These are phyloP conservation scores for Claviceps cyperi DNA, from an alignment of 2,329 filamentous ascomycete genomes.

Conservation along the genomic window DNA sequence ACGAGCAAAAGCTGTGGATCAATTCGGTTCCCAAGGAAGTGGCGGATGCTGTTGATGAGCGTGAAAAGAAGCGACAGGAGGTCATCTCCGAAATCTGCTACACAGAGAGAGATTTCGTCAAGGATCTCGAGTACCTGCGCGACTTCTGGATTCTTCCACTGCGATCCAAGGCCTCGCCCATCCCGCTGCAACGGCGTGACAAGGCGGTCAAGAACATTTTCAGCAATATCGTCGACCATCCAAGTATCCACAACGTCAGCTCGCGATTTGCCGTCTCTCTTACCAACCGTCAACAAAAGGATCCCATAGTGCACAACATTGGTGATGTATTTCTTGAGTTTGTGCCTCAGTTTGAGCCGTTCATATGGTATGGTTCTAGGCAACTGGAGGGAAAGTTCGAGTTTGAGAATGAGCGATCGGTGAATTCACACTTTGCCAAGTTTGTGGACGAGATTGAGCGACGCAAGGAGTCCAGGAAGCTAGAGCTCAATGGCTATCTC, in stretches of 20 bases:
- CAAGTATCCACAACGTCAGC: conserved; percentile 77
- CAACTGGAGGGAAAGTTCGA: conserved; percentile 96
- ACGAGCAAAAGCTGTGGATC: conserved; percentile 98
- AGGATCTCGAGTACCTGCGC: conserved; percentile 90
- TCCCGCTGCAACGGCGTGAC: conserved; percentile 75
- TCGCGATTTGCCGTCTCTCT: conserved; percentile 76
- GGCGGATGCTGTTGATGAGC: conserved; percentile 75
- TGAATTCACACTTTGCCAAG: conserved; percentile 70
- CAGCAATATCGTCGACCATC: conserved; percentile 77
- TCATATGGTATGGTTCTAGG: conserved; percentile 90
- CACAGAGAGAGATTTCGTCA: conserved; percentile 96
- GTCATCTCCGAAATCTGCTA: conserved; percentile 98
- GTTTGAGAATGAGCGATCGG: conserved; percentile 87
- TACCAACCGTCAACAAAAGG: conserved; percentile 80
- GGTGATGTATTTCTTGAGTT: conserved; percentile 92
- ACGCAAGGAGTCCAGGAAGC: conserved; percentile 87
- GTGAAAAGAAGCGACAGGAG: conserved; percentile 94
- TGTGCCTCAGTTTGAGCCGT: conserved; percentile 84
- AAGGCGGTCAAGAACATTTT: conserved; percentile 91
- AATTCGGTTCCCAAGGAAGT: conserved; percentile 95
- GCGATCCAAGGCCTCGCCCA: conserved; percentile 67
- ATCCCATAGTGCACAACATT: conserved; percentile 74
- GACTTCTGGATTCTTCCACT: conserved; percentile 98
- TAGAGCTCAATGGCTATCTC: conserved; percentile 92
- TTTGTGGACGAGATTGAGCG: conserved; percentile 96